These are phyloP conservation scores for Penicillium ochrochloron DNA, from an alignment of 495 filamentous ascomycete species.

Conservation along the genomic window DNA sequence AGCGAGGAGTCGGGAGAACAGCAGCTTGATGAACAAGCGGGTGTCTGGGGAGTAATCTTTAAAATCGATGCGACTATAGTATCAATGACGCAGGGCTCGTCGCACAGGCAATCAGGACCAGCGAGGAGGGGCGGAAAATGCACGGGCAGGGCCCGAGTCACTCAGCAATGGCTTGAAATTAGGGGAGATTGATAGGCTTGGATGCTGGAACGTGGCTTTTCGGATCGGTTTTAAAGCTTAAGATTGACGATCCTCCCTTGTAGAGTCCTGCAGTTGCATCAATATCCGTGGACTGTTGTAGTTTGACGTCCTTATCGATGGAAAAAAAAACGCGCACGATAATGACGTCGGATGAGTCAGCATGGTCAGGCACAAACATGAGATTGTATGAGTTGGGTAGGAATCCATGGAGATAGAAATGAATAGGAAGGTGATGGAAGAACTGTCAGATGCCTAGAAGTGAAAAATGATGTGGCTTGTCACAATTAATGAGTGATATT, in stretches of 20 bases:
- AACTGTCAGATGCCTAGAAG: background rate
- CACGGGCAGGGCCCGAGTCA: constrained; percentile 21
- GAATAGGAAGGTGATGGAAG: background rate
- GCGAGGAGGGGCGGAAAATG: constrained; percentile 17
- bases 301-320: constrained; percentile 10
- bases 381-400: background rate
- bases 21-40: constrained; percentile 36
- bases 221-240: constrained; percentile 12
- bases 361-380: constrained; percentile 15
- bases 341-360: constrained; percentile 43
- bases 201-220: constrained; percentile 2
- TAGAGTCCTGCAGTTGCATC: constrained; percentile 12
- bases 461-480: background rate
- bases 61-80: constrained; percentile 25
- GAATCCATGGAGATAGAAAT: background rate
- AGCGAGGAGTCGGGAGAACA: constrained; percentile 39
- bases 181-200: background rate
- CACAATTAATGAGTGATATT: background rate
- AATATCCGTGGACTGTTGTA: background rate
- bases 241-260: constrained; percentile 24
- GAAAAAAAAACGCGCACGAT: constrained; percentile 9
- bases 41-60: background rate
- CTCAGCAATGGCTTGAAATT: constrained; percentile 4
- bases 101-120: constrained; percentile 28
- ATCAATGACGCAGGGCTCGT: constrained; percentile 32